Percentiles rank a stretch among this genome's conserved stretches.
Evolutionary conservation across 2,329 filamentous ascomycete genomes (phyloP).

Genomic region (Botrytis pseudocinerea): DNA sequence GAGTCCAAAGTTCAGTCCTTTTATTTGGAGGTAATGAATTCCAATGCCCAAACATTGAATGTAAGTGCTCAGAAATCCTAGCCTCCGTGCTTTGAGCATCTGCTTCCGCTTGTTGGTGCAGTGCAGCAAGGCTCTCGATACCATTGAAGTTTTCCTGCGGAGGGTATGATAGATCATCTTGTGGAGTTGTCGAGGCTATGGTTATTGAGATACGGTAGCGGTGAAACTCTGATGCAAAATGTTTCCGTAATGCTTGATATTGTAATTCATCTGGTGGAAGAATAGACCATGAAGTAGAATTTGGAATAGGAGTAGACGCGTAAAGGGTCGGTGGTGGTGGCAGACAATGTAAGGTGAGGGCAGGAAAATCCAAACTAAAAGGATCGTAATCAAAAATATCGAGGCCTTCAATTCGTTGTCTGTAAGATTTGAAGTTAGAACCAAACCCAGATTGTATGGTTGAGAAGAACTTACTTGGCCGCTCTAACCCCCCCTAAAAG

Average conservation of each 20-base stretch:
- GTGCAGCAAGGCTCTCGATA: conserved; percentile 43
- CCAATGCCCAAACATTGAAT: conserved; percentile 79
- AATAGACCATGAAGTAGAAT: conserved; percentile 78
- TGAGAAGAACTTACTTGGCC: conserved; percentile 63
- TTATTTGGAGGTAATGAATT: conserved; percentile 58
- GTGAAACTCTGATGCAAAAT: conserved; percentile 67
- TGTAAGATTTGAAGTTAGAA: conserved; percentile 36
- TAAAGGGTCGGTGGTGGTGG: conserved; percentile 80
- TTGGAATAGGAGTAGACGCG: conserved; percentile 72
- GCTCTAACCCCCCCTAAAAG: conserved; percentile 78
- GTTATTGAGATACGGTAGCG: conserved; percentile 60
- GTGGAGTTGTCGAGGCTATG: conserved; percentile 50
- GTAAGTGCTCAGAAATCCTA: conserved; percentile 71
- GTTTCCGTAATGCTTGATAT: conserved; percentile 67
- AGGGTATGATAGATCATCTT: conserved; percentile 52
- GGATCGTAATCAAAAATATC: conserved; percentile 79
- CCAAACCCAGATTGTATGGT: not conserved
- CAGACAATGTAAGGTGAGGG: conserved; percentile 78
- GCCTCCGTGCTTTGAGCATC: conserved; percentile 56
- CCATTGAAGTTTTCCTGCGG: conserved; percentile 42
- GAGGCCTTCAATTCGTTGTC: conserved; percentile 57
- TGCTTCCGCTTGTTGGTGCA: conserved; percentile 41
- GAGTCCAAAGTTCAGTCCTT: conserved; percentile 59
- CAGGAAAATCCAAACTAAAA: conserved; percentile 80
- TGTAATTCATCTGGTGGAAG: conserved; percentile 72